phyloP scores from a whole-genome alignment of 495 filamentous ascomycete genomes.

The Acidomyces sp. region DNA sequence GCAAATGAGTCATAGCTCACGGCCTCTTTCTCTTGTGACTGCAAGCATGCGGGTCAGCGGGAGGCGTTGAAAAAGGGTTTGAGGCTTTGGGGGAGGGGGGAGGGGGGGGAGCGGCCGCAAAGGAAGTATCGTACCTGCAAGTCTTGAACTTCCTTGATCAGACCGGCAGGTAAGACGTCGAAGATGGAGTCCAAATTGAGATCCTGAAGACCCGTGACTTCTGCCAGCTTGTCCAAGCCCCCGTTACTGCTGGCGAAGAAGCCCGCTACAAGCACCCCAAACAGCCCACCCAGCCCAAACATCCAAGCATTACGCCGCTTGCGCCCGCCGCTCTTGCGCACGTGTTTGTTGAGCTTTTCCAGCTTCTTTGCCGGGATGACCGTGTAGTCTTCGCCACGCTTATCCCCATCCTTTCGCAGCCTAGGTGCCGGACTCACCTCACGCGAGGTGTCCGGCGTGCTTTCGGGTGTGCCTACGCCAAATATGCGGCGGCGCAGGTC shows the following conservation, averaged over 20 bases:
- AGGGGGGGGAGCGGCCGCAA: neutral
- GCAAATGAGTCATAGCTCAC: conserved; percentile 88
- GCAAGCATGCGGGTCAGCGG: conserved; percentile 18
- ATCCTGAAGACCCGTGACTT: conserved; percentile 64
- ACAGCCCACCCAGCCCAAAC: conserved; percentile 69
- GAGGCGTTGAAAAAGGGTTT: conserved; percentile 17
- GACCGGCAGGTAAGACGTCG: conserved; percentile 68
- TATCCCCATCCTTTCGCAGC: conserved; percentile 3
- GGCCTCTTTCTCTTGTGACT: conserved; percentile 73
- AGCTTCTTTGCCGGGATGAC: conserved; percentile 27
- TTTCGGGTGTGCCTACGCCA: conserved; percentile 12
- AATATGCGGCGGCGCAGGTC: conserved; percentile 28
- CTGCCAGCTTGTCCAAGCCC: conserved; percentile 41
- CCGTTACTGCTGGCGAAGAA: conserved; percentile 79
- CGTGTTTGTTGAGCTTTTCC: conserved; percentile 25
- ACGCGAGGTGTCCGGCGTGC: conserved; percentile 17
- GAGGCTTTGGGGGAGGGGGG: too few relatives aligned
- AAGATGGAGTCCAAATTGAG: conserved; percentile 71
- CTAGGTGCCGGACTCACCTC: conserved; percentile 17
- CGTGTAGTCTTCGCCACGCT: conserved; percentile 15
- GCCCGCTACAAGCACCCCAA: conserved; percentile 66
- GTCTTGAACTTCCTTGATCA: conserved; percentile 70
- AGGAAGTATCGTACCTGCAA: conserved; percentile 47
- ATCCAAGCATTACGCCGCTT: conserved; percentile 67
- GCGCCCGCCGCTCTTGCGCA: conserved; percentile 33